Base-by-base conservation (phyloP, 1,284 basidiomycete species). In the Trichosporon sp. region DNA sequence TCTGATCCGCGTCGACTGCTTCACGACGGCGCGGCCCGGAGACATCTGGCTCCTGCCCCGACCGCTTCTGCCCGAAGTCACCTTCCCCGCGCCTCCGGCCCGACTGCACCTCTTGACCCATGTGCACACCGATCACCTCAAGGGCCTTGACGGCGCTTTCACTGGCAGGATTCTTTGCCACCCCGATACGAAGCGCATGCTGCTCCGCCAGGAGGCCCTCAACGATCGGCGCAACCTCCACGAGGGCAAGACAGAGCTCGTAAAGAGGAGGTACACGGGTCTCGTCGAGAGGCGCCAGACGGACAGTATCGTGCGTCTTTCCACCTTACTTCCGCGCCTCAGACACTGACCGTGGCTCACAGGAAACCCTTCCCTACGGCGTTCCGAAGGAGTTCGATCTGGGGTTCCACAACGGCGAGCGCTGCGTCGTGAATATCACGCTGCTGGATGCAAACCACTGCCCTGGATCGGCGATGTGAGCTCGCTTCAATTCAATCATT, bases 371-470 rank as follows among this genome's bases (percentile, higher is more conserved):
- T 21, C 76, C 77, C 6, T 76, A 76, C 65, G 74, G 76, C 2
- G 47, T 73, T 4, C 91, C 93, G 0, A 91, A 88, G 0, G 74
- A 81, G 35, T 85, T 89, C 53, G 87, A 89, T 21, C 83, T 95
- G 23, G 85, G 87, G 5, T 84, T 84, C 9, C 58, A 74, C 2
- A 56, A 73, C 25, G 77, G 74, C 0, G 65, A 90, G 68, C 81
- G 78, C 0, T 87, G 94, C 2, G 70, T 47, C n/a, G 78, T 82
- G 18, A 89, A 85, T 0, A 86, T 97, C 69, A 96, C 93, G 0
- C 85, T 92, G 2, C 83, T 98, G 15, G 91, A 95, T 74, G 94
- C 95, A 1, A 98, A 98, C 77, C 95, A 98, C 78, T 97, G 94
- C 80, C 93, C 93, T 11, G 95, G 95, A 0, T 90, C 92, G 0